These are phyloP conservation scores for Colletotrichum spinosum DNA, from an alignment of 2,329 filamentous ascomycete species.

Conservation along the genomic window DNA sequence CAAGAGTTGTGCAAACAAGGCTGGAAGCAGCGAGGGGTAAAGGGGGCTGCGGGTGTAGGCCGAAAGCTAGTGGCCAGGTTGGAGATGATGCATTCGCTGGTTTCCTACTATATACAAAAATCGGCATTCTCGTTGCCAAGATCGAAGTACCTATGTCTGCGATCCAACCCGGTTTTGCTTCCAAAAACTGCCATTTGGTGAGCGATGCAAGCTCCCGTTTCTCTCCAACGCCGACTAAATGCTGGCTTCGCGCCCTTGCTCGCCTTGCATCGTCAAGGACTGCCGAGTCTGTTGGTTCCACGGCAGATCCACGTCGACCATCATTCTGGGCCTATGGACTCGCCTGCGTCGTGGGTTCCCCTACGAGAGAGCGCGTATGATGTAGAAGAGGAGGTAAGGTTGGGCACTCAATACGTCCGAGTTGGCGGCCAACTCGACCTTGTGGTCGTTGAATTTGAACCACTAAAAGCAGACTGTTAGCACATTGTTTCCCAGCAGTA, in stretches of 20 bases:
- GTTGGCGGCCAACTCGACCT: slow-evolving; percentile 85
- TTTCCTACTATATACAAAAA: slow-evolving; percentile 31
- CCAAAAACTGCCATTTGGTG: too few species aligned
- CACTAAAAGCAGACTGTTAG: slow-evolving; percentile 66
- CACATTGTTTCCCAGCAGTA: not conserved
- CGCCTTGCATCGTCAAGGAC: too few species aligned
- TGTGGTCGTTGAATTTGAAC: slow-evolving; percentile 97
- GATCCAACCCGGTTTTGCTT: slow-evolving; percentile 20
- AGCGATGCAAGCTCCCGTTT: slow-evolving; percentile 14
- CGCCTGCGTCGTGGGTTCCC: not conserved
- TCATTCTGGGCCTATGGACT: not conserved
- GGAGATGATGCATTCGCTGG: slow-evolving; percentile 18
- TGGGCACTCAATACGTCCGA: slow-evolving; percentile 88
- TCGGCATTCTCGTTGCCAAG: slow-evolving; percentile 8
- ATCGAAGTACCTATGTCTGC: slow-evolving; percentile 2
- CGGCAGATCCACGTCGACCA: not conserved
- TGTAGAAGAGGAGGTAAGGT: slow-evolving; percentile 93
- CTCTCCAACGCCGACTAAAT: slow-evolving; percentile 36
- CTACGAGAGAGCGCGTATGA: slow-evolving; percentile 70
- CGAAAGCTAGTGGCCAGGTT: not conserved
- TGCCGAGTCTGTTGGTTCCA: too few species aligned
- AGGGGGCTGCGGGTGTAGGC: not conserved
- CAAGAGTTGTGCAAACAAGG: too few species aligned
- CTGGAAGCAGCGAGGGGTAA: not conserved
- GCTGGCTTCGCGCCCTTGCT: slow-evolving; percentile 12